Percentiles rank a stretch among this genome's conserved stretches.
These are phyloP conservation scores for Amanita inopinata DNA, from an alignment of 768 basidiomycete genomes.

Conservation along the genomic window DNA sequence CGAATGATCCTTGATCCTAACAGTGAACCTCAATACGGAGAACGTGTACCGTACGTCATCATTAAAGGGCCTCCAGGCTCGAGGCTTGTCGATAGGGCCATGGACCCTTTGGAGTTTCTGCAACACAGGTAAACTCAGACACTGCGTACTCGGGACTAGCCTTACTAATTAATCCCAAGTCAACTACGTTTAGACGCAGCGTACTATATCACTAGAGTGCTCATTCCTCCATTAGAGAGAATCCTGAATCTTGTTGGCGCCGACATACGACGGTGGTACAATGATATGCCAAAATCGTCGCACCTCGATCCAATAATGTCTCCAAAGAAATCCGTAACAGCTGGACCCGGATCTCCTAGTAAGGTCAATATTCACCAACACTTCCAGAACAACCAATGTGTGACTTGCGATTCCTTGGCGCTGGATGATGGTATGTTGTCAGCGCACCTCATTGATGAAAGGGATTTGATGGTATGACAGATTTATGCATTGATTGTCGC, in stretches of 20 bases:
- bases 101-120: slow-evolving; percentile 64
- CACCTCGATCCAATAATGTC: slow-evolving; percentile 22
- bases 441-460: neutral
- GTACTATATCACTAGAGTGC: slow-evolving; percentile 81
- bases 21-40: slow-evolving; percentile 85
- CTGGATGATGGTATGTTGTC: slow-evolving; percentile 11
- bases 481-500: slow-evolving; percentile 58
- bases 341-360: slow-evolving; percentile 24
- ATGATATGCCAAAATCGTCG: slow-evolving; percentile 64
- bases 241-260: slow-evolving; percentile 89
- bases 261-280: slow-evolving; percentile 79
- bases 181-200: slow-evolving; percentile 69
- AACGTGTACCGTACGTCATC: slow-evolving; percentile 90
- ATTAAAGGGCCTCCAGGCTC: slow-evolving; percentile 49
- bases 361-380: slow-evolving; percentile 61
- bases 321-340: slow-evolving; percentile 14
- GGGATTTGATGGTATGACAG: slow-evolving; percentile 21
- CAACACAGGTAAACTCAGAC: slow-evolving; percentile 44
- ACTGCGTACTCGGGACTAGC: neutral
- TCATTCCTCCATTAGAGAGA: slow-evolving; percentile 85
- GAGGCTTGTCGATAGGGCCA: slow-evolving; percentile 65
- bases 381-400: slow-evolving; percentile 61
- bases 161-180: slow-evolving; percentile 23
- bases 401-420: slow-evolving; percentile 53
- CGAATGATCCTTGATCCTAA: slow-evolving; percentile 65